Evolutionary conservation across 2,329 filamentous ascomycete species (phyloP), one percentile per base, ranked within the genome.

Genomic region (Aspergillus pseudoterreus): DNA sequence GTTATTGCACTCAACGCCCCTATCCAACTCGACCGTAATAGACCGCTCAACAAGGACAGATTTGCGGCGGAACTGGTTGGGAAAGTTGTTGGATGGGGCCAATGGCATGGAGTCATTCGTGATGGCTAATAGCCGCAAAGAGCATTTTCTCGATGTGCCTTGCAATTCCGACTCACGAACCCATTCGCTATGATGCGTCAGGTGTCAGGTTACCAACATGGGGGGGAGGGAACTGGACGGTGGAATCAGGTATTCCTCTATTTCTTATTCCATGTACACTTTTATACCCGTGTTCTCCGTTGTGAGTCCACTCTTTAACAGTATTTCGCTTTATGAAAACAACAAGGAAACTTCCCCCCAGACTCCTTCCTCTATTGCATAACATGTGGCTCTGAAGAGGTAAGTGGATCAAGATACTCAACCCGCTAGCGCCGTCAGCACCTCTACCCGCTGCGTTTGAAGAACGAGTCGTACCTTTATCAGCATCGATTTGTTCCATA

Each of bases 201-300:
- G 14, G 8, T 38, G 15, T 9, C 14, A 38, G 14, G 22, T 80
- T 15, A 58, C 65, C 0, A 71, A 71, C 21, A 78, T n/a, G 22
- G 9, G 2, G 4, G 2, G 15, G 19, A 9, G 2, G 12, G 32
- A 2, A 12, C 12, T 17, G 19, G 21, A 39, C 12, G 6, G 38
- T 19, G 36, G 35, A 11, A 19, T 17, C 10, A 12, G 33, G 9
- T 41, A 30, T 17, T 14, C 27, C 3, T 47, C 27, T 41, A 15
- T 12, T 14, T 21, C 35, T 27, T 36, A 22, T 47, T 6, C 33
- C 36, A 3, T 6, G 11, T 17, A 21, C n/a, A 6, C 24, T 9
- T 21, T 8, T 27, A 41, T 38, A 15, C 15, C 46, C 15, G 14
- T 12, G 4, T 30, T 45, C 10, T 27, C n/a, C 6, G 41, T 22